Conservation (phyloP, 139 green algal species). For the Mesotaenium endlicherianum region DNA sequence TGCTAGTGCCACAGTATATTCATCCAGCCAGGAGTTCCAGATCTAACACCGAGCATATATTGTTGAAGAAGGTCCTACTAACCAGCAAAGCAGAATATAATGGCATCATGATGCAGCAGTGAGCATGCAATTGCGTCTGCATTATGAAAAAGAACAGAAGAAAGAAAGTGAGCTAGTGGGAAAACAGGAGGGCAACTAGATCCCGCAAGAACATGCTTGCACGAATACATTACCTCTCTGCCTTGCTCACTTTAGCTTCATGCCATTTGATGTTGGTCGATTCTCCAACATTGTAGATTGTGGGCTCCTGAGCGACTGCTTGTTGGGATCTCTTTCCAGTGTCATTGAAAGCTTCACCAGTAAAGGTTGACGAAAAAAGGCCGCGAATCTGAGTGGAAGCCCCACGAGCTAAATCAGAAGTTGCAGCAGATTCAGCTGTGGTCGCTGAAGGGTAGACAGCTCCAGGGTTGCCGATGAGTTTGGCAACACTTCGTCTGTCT, state of each 20-base stretch:
- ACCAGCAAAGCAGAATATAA: not conserved
- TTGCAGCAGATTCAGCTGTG: too few relatives aligned
- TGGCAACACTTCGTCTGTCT: too few relatives aligned
- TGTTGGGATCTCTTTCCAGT: too few relatives aligned
- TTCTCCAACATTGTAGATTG: constrained; percentile 57
- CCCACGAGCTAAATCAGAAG: too few relatives aligned
- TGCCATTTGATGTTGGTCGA: constrained; percentile 94
- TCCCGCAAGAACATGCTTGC: not conserved
- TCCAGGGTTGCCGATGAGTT: too few relatives aligned
- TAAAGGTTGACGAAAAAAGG: too few relatives aligned
- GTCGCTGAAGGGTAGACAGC: too few relatives aligned
- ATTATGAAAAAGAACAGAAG: not conserved
- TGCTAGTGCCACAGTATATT: not conserved
- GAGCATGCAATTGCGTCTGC: not conserved
- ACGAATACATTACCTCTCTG: constrained; percentile 22
- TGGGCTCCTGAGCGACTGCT: too few relatives aligned
- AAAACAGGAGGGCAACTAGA: not conserved
- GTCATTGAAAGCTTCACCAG: too few relatives aligned
- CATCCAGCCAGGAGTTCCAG: not conserved
- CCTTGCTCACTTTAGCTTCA: constrained; percentile 67
- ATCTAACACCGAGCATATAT: not conserved
- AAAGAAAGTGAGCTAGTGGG: not conserved
- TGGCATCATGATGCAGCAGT: not conserved
- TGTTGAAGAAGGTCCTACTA: not conserved
- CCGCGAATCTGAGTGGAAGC: too few relatives aligned